Percentiles rank a stretch among this genome's conserved stretches.
These are phyloP conservation scores for Rosellinia necatrix DNA, from an alignment of 2,329 filamentous ascomycete species.

Conservation along the genomic window DNA sequence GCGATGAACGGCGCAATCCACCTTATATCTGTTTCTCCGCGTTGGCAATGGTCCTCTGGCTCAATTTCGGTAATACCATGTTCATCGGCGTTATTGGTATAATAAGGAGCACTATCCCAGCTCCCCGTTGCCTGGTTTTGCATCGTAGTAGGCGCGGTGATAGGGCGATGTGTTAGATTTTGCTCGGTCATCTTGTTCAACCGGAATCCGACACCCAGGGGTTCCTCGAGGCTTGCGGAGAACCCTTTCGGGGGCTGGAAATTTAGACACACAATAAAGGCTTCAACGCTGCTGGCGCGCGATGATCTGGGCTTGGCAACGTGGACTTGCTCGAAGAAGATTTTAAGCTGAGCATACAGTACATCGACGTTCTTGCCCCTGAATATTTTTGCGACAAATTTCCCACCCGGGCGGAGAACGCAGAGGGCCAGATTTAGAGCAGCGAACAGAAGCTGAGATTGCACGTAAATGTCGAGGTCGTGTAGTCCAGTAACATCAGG, in stretches of 20 bases:
- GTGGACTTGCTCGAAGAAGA: slow-evolving; percentile 84
- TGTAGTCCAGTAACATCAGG: slow-evolving; percentile 96
- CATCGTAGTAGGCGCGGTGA: slow-evolving; percentile 48
- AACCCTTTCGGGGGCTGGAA: slow-evolving; percentile 82
- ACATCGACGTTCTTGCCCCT: slow-evolving; percentile 93
- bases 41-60: slow-evolving; percentile 52
- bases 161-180: slow-evolving; percentile 46
- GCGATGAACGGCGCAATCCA: slow-evolving; percentile 97
- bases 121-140: slow-evolving; percentile 52
- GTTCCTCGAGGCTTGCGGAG: slow-evolving; percentile 74
- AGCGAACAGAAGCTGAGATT: slow-evolving; percentile 92
- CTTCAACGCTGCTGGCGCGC: slow-evolving; percentile 94
- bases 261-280: slow-evolving; percentile 92
- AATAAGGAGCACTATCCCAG: slow-evolving; percentile 45
- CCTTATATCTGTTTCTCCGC: slow-evolving; percentile 52
- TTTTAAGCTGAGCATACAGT: slow-evolving; percentile 89
- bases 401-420: slow-evolving; percentile 88
- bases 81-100: slow-evolving; percentile 29
- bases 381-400: slow-evolving; percentile 98
- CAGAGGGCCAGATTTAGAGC: slow-evolving; percentile 92
- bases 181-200: slow-evolving; percentile 56
- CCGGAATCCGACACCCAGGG: slow-evolving; percentile 67
- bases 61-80: slow-evolving; percentile 52
- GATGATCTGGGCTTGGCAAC: slow-evolving; percentile 94
- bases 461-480: slow-evolving; percentile 97